Evolutionary conservation across 495 filamentous ascomycete genomes (phyloP).

Genomic region (Penicillium simplicissimum): DNA sequence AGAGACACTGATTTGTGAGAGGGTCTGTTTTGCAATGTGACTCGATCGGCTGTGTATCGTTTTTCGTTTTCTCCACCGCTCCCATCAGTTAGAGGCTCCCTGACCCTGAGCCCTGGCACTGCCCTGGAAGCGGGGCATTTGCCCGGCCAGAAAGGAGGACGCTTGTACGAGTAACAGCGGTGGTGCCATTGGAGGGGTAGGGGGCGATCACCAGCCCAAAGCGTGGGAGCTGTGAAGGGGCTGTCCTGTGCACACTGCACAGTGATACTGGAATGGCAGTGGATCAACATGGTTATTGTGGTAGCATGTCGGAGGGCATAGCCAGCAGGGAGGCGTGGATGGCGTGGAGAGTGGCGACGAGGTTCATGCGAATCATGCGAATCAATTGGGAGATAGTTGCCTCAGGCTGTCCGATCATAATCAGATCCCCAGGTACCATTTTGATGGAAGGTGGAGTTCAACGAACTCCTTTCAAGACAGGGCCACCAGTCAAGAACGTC

Average conservation of each 20-base stretch:
- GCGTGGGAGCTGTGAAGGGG: background rate
- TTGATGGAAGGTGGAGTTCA: background rate
- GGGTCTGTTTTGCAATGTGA: conserved; percentile 12
- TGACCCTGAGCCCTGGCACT: no score
- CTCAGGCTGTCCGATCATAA: background rate
- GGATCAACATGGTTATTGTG: background rate
- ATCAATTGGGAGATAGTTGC: background rate
- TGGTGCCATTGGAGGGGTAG: conserved; percentile 3
- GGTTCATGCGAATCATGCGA: background rate
- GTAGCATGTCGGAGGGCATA: background rate
- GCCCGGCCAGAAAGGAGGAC: background rate
- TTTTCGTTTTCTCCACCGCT: conserved; percentile 25
- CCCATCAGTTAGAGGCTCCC: conserved; percentile 11
- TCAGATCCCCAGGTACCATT: background rate
- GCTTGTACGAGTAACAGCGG: background rate
- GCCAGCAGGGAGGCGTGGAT: background rate
- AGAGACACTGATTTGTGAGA: conserved; percentile 19
- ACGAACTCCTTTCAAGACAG: background rate
- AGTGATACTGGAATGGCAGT: background rate
- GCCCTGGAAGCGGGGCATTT: conserved; percentile 5
- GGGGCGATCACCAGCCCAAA: background rate
- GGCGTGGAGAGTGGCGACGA: background rate
- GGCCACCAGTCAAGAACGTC: background rate
- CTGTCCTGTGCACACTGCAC: no score
- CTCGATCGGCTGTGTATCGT: conserved; percentile 18